phyloP scores from a whole-genome alignment of 2,329 filamentous ascomycete species.

The Colletotrichum tanaceti region DNA sequence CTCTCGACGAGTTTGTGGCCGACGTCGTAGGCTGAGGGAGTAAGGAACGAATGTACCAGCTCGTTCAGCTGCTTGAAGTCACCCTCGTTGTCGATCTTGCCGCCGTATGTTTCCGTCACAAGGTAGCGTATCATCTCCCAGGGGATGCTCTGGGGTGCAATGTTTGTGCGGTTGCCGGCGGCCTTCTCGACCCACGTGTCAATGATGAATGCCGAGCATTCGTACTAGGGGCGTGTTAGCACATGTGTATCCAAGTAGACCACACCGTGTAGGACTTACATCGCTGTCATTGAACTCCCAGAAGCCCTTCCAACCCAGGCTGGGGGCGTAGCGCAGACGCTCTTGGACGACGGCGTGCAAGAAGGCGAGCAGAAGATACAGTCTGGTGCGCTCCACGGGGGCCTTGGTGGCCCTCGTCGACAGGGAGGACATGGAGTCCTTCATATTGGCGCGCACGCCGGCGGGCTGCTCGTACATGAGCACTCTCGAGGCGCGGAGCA shows the following conservation, averaged over 20 bases:
- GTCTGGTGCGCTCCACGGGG: conserved; percentile 88
- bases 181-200: conserved; percentile 92
- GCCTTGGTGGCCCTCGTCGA: conserved; percentile 80
- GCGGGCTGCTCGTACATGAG: conserved; percentile 99
- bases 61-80: conserved; percentile 81
- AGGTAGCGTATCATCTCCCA: conserved; percentile 96
- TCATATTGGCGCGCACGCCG: conserved; percentile 97
- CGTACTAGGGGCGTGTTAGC: conserved; percentile 71
- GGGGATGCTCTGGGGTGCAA: conserved; percentile 92
- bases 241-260: conserved; percentile 43
- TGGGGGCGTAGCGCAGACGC: conserved; percentile 91
- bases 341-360: conserved; percentile 96
- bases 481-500: conserved; percentile 91
- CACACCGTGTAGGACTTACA: conserved; percentile 69
- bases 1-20: conserved; percentile 88
- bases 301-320: conserved; percentile 96
- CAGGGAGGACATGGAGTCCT: conserved; percentile 90
- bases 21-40: conserved; percentile 89
- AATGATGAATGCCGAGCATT: conserved; percentile 96
- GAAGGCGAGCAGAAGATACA: conserved; percentile 94
- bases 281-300: conserved; percentile 99
- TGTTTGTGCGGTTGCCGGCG: conserved; percentile 87
- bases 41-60: conserved; percentile 83
- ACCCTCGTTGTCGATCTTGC: conserved; percentile 92
- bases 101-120: conserved; percentile 94